Percentiles rank a stretch among this genome's conserved stretches.
Conservation (phyloP, 768 basidiomycete genomes). For the Mycena alexandri region DNA sequence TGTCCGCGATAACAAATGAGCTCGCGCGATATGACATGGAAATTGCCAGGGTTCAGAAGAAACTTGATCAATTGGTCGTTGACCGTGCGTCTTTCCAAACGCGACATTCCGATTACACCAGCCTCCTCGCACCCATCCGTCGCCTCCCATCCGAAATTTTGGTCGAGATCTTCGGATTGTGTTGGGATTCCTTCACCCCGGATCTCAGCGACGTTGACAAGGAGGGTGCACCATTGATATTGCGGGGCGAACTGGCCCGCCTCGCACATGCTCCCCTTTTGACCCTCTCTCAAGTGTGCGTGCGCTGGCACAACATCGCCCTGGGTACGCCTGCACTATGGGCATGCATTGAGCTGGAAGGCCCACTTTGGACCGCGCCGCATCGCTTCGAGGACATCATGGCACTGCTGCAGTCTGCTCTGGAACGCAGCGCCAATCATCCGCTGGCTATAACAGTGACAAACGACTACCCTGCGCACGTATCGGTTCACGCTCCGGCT, state of each 20-base stretch:
- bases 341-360: neutral
- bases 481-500: neutral
- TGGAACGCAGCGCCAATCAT: constrained; percentile 1
- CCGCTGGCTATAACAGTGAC: neutral
- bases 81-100: neutral
- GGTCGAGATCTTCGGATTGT: neutral
- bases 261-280: constrained; percentile 2
- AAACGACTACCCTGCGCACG: neutral
- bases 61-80: neutral
- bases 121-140: constrained; percentile 5
- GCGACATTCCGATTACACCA: neutral
- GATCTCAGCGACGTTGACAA: neutral
- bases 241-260: neutral
- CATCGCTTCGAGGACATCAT: neutral
- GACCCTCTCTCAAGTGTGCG: neutral
- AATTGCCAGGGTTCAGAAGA: neutral
- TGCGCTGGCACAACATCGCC: constrained; percentile 1
- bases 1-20: neutral
- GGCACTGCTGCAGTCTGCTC: neutral
- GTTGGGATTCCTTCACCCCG: neutral
- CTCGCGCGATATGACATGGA: neutral
- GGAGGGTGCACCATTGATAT: neutral
- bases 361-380: neutral
- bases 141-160: constrained; percentile 14
- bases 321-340: constrained; percentile 5